These are phyloP conservation scores for Hirschfeldia incana DNA, from an alignment of 345 rosid species.

Conservation along the genomic window DNA sequence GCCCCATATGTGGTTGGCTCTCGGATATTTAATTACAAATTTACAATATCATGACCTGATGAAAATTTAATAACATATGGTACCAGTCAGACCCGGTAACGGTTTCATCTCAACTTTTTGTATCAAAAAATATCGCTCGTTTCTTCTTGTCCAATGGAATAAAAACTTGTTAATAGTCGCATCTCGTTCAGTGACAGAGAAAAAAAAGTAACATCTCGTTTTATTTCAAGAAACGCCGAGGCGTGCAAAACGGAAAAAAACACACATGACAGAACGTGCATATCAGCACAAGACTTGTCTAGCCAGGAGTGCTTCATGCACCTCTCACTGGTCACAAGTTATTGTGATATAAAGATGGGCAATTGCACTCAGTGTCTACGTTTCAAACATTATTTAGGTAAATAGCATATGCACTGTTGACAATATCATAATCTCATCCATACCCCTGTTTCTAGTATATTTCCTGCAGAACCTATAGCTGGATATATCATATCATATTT, in stretches of 20 bases:
- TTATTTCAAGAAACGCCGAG: conserved; percentile 13
- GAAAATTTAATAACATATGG: too few species aligned
- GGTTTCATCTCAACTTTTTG: too few species aligned
- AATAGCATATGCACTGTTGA: too few species aligned
- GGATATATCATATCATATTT: too few species aligned
- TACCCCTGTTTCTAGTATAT: too few species aligned
- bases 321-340: background rate
- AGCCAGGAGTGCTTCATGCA: conserved; percentile 3
- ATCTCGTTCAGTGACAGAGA: too few species aligned
- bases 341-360: background rate
- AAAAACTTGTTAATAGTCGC: background rate
- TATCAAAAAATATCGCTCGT: background rate
- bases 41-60: background rate
- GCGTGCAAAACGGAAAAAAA: background rate
- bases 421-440: too few species aligned
- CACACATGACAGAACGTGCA: conserved; percentile 34
- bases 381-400: too few species aligned
- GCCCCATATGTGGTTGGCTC: conserved; percentile 34
- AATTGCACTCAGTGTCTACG: too few species aligned
- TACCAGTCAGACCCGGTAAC: too few species aligned
- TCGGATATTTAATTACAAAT: background rate
- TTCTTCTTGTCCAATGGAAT: background rate
- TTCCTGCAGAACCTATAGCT: too few species aligned
- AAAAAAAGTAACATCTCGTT: too few species aligned
- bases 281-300: conserved; percentile 19